Evolutionary conservation across 768 basidiomycete species (phyloP).

Genomic region (Amanita fuliginea): DNA sequence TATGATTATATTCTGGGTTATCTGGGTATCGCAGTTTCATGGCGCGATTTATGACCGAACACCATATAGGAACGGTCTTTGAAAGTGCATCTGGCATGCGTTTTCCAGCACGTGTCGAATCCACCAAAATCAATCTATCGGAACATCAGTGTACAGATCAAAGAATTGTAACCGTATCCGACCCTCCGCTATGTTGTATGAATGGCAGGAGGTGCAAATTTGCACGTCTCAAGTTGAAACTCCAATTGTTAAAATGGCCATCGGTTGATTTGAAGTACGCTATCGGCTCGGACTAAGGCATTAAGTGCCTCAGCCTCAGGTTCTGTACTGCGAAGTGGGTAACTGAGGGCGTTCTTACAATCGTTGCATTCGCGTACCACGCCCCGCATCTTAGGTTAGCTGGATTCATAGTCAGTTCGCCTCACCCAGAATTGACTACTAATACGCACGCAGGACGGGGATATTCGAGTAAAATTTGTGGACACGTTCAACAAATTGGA

Average conservation of each 20-base stretch:
- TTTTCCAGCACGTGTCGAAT: constrained; percentile 90
- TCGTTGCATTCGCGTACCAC: constrained; percentile 78
- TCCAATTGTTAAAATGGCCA: constrained; percentile 79
- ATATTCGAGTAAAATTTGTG: constrained; percentile 28
- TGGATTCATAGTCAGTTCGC: constrained; percentile 14
- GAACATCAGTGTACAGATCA: constrained; percentile 1
- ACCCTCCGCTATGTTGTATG: constrained; percentile 51
- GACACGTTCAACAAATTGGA: constrained; percentile 53
- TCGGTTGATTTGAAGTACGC: constrained; percentile 91
- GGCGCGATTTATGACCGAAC: constrained; percentile 74
- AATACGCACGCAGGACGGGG: constrained; percentile 44
- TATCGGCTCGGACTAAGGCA: constrained; percentile 20
- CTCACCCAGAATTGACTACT: background rate
- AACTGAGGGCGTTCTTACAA: constrained; percentile 26
- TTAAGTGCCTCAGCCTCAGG: background rate
- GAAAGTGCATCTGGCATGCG: constrained; percentile 89
- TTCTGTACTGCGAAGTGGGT: background rate
- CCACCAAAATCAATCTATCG: constrained; percentile 72
- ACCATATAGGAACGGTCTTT: constrained; percentile 95
- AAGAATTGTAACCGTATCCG: constrained; percentile 11
- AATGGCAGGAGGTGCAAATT: constrained; percentile 71
- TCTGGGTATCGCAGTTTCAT: constrained; percentile 25
- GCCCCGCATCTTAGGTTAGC: constrained; percentile 92
- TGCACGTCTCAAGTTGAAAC: constrained; percentile 72
- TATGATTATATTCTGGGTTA: background rate